Conservation (phyloP, 2,329 filamentous ascomycete genomes). For the Thermothelomyces thermophilus region DNA sequence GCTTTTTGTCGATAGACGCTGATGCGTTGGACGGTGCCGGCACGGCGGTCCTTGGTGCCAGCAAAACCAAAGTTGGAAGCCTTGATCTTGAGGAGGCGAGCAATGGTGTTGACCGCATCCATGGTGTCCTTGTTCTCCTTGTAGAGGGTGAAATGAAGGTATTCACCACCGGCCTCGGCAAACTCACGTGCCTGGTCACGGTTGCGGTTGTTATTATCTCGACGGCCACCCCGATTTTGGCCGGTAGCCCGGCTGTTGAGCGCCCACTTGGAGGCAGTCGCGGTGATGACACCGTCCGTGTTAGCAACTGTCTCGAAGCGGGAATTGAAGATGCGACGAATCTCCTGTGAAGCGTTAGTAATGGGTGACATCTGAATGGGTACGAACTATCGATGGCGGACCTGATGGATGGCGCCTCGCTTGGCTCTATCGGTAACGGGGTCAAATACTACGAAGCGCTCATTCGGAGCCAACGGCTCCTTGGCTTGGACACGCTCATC, state of each 20-base stretch:
- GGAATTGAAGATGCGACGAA: constrained; percentile 75
- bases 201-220: constrained; percentile 15
- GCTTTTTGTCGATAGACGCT: constrained; percentile 51
- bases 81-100: constrained; percentile 66
- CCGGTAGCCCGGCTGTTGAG: constrained; percentile 26
- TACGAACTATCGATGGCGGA: constrained; percentile 21
- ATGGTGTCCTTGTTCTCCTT: constrained; percentile 98
- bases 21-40: constrained; percentile 76
- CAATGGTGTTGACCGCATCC: constrained; percentile 75
- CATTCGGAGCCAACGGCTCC: constrained; percentile 26
- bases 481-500: constrained; percentile 33
- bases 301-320: constrained; percentile 69
- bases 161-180: constrained; percentile 53
- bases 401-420: constrained; percentile 45
- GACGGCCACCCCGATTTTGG: constrained; percentile 19
- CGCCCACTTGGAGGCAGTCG: constrained; percentile 53
- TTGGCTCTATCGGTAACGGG: constrained; percentile 39
- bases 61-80: constrained; percentile 67
- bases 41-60: constrained; percentile 85
- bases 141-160: constrained; percentile 85
- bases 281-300: constrained; percentile 53
- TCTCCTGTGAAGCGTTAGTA: constrained; percentile 35
- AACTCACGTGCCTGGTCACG: constrained; percentile 20
- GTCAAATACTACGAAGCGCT: constrained; percentile 34
- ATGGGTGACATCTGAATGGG: neutral